Base-by-base conservation (phyloP, 176 grass and related monocot genomes). In the Hsuehochloa calcarea region DNA sequence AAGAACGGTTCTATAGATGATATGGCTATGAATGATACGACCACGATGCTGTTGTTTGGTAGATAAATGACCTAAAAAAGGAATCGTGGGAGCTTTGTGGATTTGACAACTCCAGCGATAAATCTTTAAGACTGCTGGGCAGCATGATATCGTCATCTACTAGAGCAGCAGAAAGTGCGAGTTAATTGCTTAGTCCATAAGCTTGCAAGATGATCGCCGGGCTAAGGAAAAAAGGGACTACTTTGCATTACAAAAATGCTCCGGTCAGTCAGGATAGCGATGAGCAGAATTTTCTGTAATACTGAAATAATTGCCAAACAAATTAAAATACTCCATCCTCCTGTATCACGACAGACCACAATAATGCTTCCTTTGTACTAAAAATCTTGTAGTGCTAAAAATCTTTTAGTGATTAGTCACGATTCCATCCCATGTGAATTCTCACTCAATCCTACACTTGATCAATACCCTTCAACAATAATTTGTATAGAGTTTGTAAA, bases 11-110 rank as follows among this genome's bases (percentile, higher is more conserved):
- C 8, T 3, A 23, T 3, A 40, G 61, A 44, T 44, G 72, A 54
- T 65, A 12, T 76, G 46, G 49, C 61, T 54, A 65, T 71, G 64
- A 83, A 54, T 88, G 27, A 17, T 54, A 65, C 49, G 64, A 43
- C 74, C 74, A 70, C 45, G 54, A 52, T 25, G 23, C 8, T 55
- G 29, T 31, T 64, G 16, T 20, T 72, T 40, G 35, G 22, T 43
- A 55, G 68, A 31, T 15, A 78, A 58, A 16, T 66, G 46, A 4
- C 6, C 46, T 35, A 60, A n/a, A 52, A 81, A 13, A 40, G 47
- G 78, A 47, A 25, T 4, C 12, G 38, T 27, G 49, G 35, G 54
- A 41, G n/a, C 3, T 58, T 65, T 55, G 68, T 74, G 58, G 3
- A 49, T 9, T 50, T 39, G 63, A 31, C 23, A 68, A 5, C 23